Evolutionary conservation across 2,329 filamentous ascomycete species (phyloP), one percentile per base, ranked within the genome.

Genomic region (Alternaria consortialis): DNA sequence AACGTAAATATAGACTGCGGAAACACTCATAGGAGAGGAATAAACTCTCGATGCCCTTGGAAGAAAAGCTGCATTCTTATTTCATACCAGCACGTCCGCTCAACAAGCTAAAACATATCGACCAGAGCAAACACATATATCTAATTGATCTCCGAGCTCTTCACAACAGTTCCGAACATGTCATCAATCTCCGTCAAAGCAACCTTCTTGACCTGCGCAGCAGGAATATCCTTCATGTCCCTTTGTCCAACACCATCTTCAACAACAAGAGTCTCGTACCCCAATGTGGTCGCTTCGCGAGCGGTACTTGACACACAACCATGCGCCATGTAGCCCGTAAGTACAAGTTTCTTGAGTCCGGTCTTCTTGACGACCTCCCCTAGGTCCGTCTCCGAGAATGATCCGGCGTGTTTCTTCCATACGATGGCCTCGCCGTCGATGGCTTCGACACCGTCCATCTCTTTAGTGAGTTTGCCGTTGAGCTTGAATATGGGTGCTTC

Each of bases 241-340:
- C 48, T 34, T 15, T 52, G 32, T 13, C 34, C 36, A 29, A 52
- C 48, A 39, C 48, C 48, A 25, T 52, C 48, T 39, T 52, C 36
- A 15, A 29, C 20, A 29, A 52, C 36, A 39, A 52, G 23, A 25
- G 36, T 17, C 25, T 52, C 34, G 23, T 52, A 52, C 2, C 48
- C 48, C 23, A 52, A 9, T 5, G 48, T 39, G 17, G 32, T 52
- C 20, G 48, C 48, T 20, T 52, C 48, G 25, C 34, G 34, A 39
- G 48, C 48, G 4, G 48, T 52, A 20, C 48, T 52, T 31, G 48
- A 52, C n/a, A 52, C 34, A 29, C 48, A 52, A 3, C 48, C 48
- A 20, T 52, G 48, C 1, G 15, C 48, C 48, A 52, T 52, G 11
- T 52, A 52, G 5, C 48, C 48, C 2, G 48, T 52, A 1, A 52